A percentile compares a stretch with the other conserved stretches of the same genome.
Conservation (phyloP, 495 filamentous ascomycete genomes). For the Tuber indicum region DNA sequence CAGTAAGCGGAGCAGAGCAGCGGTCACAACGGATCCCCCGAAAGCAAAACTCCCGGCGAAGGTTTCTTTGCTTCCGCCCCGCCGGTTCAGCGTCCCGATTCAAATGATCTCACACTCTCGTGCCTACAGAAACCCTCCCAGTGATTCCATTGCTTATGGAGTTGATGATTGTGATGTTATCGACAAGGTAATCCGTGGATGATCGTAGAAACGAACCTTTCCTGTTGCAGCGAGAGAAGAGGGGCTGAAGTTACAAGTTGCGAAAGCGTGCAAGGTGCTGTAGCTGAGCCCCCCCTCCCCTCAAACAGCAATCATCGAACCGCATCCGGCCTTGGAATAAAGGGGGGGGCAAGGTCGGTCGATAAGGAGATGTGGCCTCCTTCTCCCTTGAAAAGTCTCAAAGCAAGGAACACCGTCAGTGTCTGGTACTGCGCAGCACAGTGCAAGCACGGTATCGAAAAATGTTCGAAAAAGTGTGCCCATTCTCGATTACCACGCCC, state of each 20-base stretch:
- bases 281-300: not conserved
- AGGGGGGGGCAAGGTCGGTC: not conserved
- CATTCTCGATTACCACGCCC: not conserved
- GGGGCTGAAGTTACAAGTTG: not conserved
- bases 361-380: conserved; percentile 2
- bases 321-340: not conserved
- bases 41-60: not conserved
- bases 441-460: not conserved
- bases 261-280: not conserved
- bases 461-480: not conserved
- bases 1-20: not conserved
- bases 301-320: not conserved
- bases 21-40: not conserved
- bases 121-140: not conserved
- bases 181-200: not conserved
- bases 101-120: not conserved
- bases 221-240: not conserved
- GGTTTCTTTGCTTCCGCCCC: not conserved
- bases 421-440: not conserved
- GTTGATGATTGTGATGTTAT: not conserved
- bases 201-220: not conserved
- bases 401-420: not conserved
- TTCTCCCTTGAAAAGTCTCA: not conserved
- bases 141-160: not conserved
- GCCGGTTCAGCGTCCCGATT: not conserved